Percentiles rank a stretch among this genome's conserved stretches.
Evolutionary conservation across 2,329 filamentous ascomycete species (phyloP).

Genomic region (Venturia asperata): DNA sequence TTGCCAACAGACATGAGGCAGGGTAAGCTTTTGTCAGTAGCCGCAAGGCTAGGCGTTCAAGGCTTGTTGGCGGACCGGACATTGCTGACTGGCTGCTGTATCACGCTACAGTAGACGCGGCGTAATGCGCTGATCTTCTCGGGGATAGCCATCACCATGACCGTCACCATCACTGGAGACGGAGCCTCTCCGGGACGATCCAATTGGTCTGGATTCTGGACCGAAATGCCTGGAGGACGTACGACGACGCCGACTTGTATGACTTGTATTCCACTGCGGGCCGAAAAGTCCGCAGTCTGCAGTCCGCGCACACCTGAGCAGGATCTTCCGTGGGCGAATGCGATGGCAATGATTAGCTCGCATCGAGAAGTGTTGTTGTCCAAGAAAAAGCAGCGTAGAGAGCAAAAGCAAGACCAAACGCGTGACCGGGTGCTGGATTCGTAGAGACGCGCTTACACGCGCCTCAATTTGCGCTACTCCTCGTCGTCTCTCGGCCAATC

Average conservation of each 20-base stretch:
- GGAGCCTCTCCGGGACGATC: not conserved
- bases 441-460: not conserved
- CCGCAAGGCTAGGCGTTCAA: not conserved
- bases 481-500: not conserved
- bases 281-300: too few species aligned
- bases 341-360: too few species aligned
- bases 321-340: too few species aligned
- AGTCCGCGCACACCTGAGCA: too few species aligned
- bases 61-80: not conserved
- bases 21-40: conserved; percentile 12
- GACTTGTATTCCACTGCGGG: too few species aligned
- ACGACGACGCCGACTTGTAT: not conserved
- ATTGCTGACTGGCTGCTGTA: not conserved
- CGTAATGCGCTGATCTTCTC: not conserved
- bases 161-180: too few species aligned
- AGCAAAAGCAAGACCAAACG: not conserved
- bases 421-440: not conserved
- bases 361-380: too few species aligned
- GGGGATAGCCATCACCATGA: not conserved
- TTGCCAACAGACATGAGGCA: too few species aligned
- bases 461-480: not conserved
- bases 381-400: too few species aligned
- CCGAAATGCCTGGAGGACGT: not conserved
- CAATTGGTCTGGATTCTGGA: conserved; percentile 7
- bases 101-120: too few species aligned